Evolutionary conservation across 1,284 basidiomycete genomes (phyloP), one percentile per base, ranked within the genome.

Genomic region (Fomitiporia mediterranea): DNA sequence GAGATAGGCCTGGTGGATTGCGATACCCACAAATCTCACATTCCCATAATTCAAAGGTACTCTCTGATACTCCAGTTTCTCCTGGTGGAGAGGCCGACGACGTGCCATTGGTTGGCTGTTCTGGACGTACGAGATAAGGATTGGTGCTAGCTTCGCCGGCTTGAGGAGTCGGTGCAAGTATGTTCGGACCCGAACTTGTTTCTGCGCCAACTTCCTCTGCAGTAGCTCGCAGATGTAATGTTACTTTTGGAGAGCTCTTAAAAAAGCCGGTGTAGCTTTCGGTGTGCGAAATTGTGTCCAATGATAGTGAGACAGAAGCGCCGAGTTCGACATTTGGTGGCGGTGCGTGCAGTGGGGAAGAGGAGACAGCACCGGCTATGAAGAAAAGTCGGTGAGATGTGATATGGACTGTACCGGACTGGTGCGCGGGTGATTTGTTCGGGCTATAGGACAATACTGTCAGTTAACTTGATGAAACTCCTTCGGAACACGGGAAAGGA

Each of bases 181-280:
- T 37, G 25, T 25, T 30, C 23, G 38, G 38, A 50, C 43, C 38
- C 34, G 30, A 21, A 17, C n/a, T 5, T 15, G 27, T 4, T 21
- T 8, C 34, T 3, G 8, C 9, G 17, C 34, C 49, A 34, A n/a
- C 28, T 19, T 47, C 25, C 5, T 44, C 27, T n/a, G 37, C 23
- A 2, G 23, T 61, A 49, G 60, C 71, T 65, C 69, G 65, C 28
- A 95, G 76, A 60, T 86, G 77, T 1, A 98, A 73, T 0, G 94
- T 95, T 59, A 97, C 80, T 72, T 99, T 99, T 3, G 96, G 67
- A 0, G 89, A 93, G 21, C 91, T 94, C 56, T 84, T 90, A 74
- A 98, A 89, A 59, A 99, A 86, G 2, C 96, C 95, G 2, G 87
- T 85, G 68, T 97, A 98, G 71, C 91, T 83, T 63, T 98, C 93